Evolutionary conservation across 2,329 filamentous ascomycete species (phyloP), one percentile per base, ranked within the genome.

Genomic region (Stemphylium vesicarium): DNA sequence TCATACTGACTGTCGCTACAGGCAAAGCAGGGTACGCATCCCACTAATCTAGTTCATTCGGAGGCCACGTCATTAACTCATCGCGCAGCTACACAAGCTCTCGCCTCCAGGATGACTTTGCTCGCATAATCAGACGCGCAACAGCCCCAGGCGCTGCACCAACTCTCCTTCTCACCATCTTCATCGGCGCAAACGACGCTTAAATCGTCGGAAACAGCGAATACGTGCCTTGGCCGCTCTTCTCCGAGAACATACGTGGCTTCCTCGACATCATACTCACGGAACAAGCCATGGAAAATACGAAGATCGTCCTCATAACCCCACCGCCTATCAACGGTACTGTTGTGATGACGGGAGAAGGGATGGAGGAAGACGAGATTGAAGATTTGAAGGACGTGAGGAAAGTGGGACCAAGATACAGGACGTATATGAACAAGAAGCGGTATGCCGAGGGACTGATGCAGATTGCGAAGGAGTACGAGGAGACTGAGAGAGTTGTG

Each of bases 131-230:
- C 13, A 11, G 38, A 9, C 56, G 50, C 20, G 56, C 64, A 9
- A 71, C 64, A 15, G 20, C 52, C 1, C 60, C 63, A 1, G n/a
- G 10, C 15, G 61, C 66, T 0, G 42, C 65, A 3, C 58, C 55
- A n/a, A 75, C 72, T 5, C 65, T 77, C 20, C 67, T 78, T 49
- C 65, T 78, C 57, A 77, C 74, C 15, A 77, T 78, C 52, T 75
- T 76, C 50, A 50, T 78, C 8, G 75, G 76, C 33, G 75, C 73
- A 22, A 77, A 78, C 44, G 75, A 78, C 49, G 75, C 75, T 20
- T 75, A 70, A 53, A 52, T 75, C 24, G 38, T 65, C n/a, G 46
- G 51, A 10, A 36, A 53, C 3, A 35, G 35, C 10, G 67, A 68
- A 33, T 67, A 69, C 32, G 72, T 77, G 2, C 71, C 75, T 2